Conservation (phyloP, 2,329 filamentous ascomycete species). For the Talaromyces sp. region DNA sequence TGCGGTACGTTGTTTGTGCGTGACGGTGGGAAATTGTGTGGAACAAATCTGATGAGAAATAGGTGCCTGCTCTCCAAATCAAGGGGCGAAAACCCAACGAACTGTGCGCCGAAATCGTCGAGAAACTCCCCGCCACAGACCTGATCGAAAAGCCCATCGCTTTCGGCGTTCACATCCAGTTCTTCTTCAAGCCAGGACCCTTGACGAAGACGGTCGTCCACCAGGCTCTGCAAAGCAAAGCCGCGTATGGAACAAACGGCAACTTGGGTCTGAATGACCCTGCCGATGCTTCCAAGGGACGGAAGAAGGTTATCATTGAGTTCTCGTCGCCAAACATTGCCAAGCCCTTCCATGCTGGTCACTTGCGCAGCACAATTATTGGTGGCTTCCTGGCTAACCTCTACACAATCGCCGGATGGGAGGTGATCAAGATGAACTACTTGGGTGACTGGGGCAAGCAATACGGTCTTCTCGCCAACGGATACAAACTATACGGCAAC, state of each 20-base stretch:
- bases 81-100: constrained; percentile 57
- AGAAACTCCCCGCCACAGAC: constrained; percentile 55
- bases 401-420: constrained; percentile 57
- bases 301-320: constrained; percentile 58
- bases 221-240: constrained; percentile 53
- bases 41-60: background rate
- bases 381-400: constrained; percentile 61
- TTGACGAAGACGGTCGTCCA: constrained; percentile 55
- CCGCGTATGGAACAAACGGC: constrained; percentile 56
- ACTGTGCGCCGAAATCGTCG: constrained; percentile 50
- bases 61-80: constrained; percentile 40
- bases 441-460: constrained; percentile 66
- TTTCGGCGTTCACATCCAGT: constrained; percentile 57
- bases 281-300: constrained; percentile 49
- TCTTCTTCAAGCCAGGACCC: constrained; percentile 59
- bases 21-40: background rate
- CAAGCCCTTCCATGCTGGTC: constrained; percentile 62
- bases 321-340: constrained; percentile 65
- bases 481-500: constrained; percentile 57
- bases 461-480: constrained; percentile 59
- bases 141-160: constrained; percentile 52
- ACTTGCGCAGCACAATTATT: constrained; percentile 63
- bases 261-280: constrained; percentile 56
- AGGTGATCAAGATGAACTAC: constrained; percentile 61
- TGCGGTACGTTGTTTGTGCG: constrained; percentile 29